Evolutionary conservation across 805 yeast genomes (phyloP).

Genomic region (Myxozyma lipomycoides): DNA sequence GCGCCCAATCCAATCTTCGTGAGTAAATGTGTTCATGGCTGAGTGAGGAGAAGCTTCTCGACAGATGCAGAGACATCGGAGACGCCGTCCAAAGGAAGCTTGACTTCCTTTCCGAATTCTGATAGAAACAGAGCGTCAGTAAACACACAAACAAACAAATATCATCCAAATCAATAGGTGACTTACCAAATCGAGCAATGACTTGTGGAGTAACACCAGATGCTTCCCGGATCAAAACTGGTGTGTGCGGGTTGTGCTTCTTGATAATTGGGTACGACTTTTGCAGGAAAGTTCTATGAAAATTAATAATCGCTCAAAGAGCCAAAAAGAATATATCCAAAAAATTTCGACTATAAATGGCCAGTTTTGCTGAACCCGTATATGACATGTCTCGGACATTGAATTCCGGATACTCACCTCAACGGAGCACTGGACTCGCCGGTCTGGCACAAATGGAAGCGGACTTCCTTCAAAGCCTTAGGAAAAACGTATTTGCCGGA

Average conservation of each 20-base stretch:
- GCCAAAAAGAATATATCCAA: background rate
- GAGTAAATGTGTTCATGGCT: background rate
- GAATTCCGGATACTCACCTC: conserved; percentile 45
- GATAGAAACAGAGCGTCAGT: conserved; percentile 5
- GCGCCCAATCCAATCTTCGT: no score
- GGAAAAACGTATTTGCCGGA: conserved; percentile 41
- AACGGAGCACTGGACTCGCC: conserved; percentile 66
- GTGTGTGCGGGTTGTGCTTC: conserved; percentile 60
- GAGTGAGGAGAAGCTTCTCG: conserved; percentile 16
- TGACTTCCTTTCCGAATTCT: conserved; percentile 47
- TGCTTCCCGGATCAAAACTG: conserved; percentile 76
- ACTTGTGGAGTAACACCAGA: conserved; percentile 67
- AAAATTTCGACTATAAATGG: no score
- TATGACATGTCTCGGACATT: no score
- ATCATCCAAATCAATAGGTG: background rate
- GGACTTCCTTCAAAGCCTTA: conserved; percentile 63
- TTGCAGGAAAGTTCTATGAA: conserved; percentile 53
- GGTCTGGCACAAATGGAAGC: conserved; percentile 71
- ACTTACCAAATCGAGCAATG: conserved; percentile 61
- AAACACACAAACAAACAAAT: background rate
- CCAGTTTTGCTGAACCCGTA: no score
- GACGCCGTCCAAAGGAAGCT: conserved; percentile 42
- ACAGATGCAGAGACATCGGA: conserved; percentile 31
- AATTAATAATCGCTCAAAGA: background rate
- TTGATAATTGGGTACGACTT: conserved; percentile 62